A percentile compares a stretch with the other conserved stretches of the same genome.
phyloP scores from a whole-genome alignment of 2,329 filamentous ascomycete species.

The Ophiostoma sp. region DNA sequence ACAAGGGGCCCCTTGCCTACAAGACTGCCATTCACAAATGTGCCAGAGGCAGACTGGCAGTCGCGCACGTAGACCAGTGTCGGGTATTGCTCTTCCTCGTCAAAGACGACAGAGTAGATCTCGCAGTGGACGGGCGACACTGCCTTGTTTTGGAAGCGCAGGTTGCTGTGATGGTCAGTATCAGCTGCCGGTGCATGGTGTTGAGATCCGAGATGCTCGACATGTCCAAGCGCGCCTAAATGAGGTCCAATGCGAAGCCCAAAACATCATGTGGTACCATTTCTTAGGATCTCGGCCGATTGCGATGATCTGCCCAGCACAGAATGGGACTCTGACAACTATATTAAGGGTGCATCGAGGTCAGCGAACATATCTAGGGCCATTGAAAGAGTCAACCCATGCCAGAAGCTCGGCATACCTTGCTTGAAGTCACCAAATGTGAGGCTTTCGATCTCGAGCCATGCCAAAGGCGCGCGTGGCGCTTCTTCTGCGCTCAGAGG shows the following conservation, averaged over 20 bases:
- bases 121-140: conserved; percentile 53
- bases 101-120: conserved; percentile 51
- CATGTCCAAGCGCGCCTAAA: background rate
- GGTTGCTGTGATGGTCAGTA: conserved; percentile 32
- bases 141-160: conserved; percentile 38
- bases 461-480: conserved; percentile 17
- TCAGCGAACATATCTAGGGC: background rate
- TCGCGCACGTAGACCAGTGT: conserved; percentile 51
- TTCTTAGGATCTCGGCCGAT: conserved; percentile 31
- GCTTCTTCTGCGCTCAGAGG: background rate
- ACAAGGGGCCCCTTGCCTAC: conserved; percentile 40
- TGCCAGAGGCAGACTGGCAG: conserved; percentile 50
- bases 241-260: background rate
- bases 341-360: background rate
- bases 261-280: conserved; percentile 29
- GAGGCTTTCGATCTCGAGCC: conserved; percentile 23
- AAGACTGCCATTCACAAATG: conserved; percentile 44
- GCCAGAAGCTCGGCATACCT: background rate
- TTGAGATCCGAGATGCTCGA: background rate
- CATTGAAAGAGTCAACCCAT: background rate
- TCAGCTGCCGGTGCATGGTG: background rate
- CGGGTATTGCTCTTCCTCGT: conserved; percentile 30
- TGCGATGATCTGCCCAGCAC: conserved; percentile 24
- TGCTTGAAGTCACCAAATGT: conserved; percentile 25
- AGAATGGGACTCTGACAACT: conserved; percentile 26